Conservation (phyloP, 108 stramenopile species). For the Hondaea fermentalgiana region DNA sequence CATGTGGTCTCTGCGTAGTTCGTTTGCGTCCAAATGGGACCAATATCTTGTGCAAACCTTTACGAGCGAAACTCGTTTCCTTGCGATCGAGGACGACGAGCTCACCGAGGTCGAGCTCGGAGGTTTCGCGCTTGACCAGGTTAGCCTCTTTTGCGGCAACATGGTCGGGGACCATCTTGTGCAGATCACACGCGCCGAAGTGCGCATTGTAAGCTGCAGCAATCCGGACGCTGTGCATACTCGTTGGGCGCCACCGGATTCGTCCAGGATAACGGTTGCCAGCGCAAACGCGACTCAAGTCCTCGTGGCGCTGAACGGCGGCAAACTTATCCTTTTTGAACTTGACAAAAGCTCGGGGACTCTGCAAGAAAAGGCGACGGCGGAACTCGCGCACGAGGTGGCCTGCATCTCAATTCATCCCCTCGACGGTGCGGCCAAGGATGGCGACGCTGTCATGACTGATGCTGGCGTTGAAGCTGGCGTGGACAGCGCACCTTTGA, state of each 20-base stretch:
- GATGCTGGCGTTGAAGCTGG: neutral
- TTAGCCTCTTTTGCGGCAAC: constrained; percentile 64
- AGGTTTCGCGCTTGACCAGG: constrained; percentile 54
- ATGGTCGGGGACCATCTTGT: constrained; percentile 34
- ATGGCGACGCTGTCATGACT: constrained; percentile 36
- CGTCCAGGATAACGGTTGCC: constrained; percentile 71
- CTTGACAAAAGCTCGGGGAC: constrained; percentile 7
- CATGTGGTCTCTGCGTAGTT: constrained; percentile 74
- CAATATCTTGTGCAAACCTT: constrained; percentile 81
- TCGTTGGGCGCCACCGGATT: constrained; percentile 44
- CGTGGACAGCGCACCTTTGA: neutral
- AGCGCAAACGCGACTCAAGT: constrained; percentile 75
- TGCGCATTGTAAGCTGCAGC: constrained; percentile 53
- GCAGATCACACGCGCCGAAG: constrained; percentile 72
- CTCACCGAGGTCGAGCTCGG: constrained; percentile 44
- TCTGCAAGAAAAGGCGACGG: constrained; percentile 24
- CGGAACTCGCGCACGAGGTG: constrained; percentile 75
- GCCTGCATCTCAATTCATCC: constrained; percentile 81
- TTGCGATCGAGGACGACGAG: constrained; percentile 64
- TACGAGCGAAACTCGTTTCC: constrained; percentile 78
- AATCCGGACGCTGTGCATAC: constrained; percentile 34
- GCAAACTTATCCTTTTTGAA: constrained; percentile 56
- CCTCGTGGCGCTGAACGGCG: constrained; percentile 67
- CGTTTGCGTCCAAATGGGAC: constrained; percentile 57
- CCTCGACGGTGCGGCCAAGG: constrained; percentile 50